Evolutionary conservation across 257 asterid genomes (phyloP), one percentile per base, ranked within the genome.

Genomic region (Asclepias syriaca): DNA sequence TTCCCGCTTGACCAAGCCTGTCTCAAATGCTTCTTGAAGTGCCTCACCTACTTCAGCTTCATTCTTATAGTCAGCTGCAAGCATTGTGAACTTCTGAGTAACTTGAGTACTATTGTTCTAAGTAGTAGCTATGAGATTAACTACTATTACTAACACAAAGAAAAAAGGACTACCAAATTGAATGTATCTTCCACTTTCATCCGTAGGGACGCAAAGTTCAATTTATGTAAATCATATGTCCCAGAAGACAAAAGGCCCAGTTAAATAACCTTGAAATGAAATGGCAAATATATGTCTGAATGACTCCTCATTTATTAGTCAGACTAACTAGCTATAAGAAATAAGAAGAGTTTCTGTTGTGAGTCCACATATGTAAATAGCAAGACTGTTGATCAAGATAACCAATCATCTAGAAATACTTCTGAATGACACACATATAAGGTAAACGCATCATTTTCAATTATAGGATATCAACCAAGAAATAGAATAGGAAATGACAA

Each of bases 1-100:
- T 81, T 88, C 89, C 73, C 94, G 75, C 78, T 82, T 84, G 37
- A 86, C 89, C 55, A 85, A 73, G 48, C 94, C 89, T 1, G 80
- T 60, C 67, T 72, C 74, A 76, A 88, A 77, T 46, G 78, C 94
- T 70, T 86, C 94, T 56, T 82, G 81, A 56, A 88, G 88, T 21
- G 91, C 94, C 60, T 86, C 88, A 58, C 91, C 94, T 15, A 88
- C 94, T 71, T 88, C 89, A 21, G 79, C 81, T 82, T 88, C 94
- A 75, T 88, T 88, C 79, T 82, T 79, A 70, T 88, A 88, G 71
- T 88, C 88, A 68, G 91, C 94, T 88, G 87, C 82, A 76, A 71
- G 72, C 57, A 74, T 37, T 58, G 27, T 18, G 54, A 72, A 63
- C 66, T 58, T 65, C 19, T 74, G 11, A 56, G 40, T 64, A 6